phyloP scores from a whole-genome alignment of 164 flowering plant genomes.

The Amborella trichopoda region DNA sequence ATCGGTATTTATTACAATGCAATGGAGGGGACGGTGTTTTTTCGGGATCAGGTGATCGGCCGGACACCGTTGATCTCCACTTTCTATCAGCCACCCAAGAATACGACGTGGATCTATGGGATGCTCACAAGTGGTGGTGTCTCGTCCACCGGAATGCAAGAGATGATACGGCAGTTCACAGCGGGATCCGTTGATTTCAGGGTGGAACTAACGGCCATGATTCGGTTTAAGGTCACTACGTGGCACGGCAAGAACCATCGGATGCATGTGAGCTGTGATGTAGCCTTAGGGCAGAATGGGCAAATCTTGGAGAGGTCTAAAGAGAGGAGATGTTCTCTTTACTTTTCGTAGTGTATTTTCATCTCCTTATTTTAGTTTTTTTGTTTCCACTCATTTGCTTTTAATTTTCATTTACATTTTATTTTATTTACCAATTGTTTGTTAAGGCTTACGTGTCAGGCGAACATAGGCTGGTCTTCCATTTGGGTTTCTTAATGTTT shows the following conservation, averaged over 20 bases:
- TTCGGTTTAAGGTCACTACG: slow-evolving; percentile 45
- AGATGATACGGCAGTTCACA: no score
- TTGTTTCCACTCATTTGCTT: no score
- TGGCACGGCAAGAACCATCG: slow-evolving; percentile 49
- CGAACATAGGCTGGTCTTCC: no score
- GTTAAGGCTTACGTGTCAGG: no score
- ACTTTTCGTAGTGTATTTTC: slow-evolving; percentile 38
- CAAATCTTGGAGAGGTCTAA: slow-evolving; percentile 22
- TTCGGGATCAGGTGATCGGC: slow-evolving; percentile 40
- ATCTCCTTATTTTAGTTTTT: no score
- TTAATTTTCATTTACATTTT: no score
- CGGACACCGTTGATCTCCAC: slow-evolving; percentile 22
- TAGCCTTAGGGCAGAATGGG: slow-evolving; percentile 52
- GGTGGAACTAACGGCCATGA: slow-evolving; percentile 37
- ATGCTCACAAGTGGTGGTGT: no score
- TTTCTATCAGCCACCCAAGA: slow-evolving; percentile 66
- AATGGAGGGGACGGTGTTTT: slow-evolving; percentile 35
- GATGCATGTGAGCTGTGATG: slow-evolving; percentile 54
- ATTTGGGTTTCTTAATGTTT: no score
- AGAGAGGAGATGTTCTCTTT: slow-evolving; percentile 49
- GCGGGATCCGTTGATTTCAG: slow-evolving; percentile 51
- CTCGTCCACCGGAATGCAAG: no score
- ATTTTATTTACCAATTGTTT: no score
- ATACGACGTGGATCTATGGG: slow-evolving; percentile 33
- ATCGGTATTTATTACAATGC: slow-evolving; percentile 55